Evolutionary conservation across 257 asterid species (phyloP), one percentile per base, ranked within the genome.

Genomic region (Datura wrightii): DNA sequence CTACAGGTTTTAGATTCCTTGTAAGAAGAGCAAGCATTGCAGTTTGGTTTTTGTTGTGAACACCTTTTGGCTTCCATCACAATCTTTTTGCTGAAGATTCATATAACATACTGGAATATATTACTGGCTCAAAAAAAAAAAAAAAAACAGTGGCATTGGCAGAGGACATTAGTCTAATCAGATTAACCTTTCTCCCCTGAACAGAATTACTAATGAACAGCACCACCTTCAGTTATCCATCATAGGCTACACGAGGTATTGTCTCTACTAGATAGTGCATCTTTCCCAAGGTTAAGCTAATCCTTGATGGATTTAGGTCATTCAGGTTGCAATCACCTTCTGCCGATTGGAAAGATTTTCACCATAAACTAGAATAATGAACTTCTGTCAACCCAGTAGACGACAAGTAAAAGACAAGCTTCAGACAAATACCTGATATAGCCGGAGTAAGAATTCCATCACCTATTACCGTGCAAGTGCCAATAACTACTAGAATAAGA

Each of bases 391-490:
- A 76, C 39, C 24, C 39, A 76, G 24, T 19, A 72, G 46, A 76
- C 2, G 4, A 50, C 24, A 74, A 48, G 44, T 74, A 48, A 31
- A 74, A 74, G 44, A 48, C 70, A 81, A 46, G 67, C 24, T 60
- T 50, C 78, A 31, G 62, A 83, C 37, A 67, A 65, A 39, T 89
- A 96, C 99, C 99, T 53, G 99, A 96, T 83, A 96, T 94, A 71
- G 98, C 99, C 55, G 99, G 99, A 84, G 99, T 96, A 84, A 96
- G 98, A 90, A 96, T 96, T 76, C 99, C 99, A 89, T 96, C 99
- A 11, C 99, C 99, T 85, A 96, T 92, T 72, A 96, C 95, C 97
- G 91, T 96, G 93, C 98, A 96, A 15, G 98, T 94, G 39, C 98
- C 98, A 10, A 90, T 89, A 69, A 96, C 95, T 65, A 96, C 99